Conservation (phyloP, 169 alveolate species). For the Plasmodium gallinaceum region DNA sequence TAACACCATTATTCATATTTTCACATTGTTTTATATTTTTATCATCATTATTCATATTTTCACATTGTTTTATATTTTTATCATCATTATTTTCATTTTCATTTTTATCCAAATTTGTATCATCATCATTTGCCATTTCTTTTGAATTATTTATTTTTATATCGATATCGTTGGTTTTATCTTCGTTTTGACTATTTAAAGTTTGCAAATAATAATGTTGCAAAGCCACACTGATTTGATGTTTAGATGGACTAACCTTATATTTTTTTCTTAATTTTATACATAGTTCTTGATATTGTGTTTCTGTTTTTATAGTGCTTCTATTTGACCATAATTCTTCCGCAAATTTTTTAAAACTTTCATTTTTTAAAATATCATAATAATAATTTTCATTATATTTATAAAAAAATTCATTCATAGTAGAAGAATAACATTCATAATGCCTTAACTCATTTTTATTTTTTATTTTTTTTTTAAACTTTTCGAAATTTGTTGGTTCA, state of each 20-base stretch:
- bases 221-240: slow-evolving; percentile 77
- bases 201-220: slow-evolving; percentile 69
- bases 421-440: slow-evolving; percentile 72
- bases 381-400: slow-evolving; percentile 70
- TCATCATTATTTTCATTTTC: neutral
- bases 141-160: neutral
- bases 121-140: neutral
- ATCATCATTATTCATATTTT: neutral
- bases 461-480: slow-evolving; percentile 70
- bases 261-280: slow-evolving; percentile 78
- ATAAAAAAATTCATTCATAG: slow-evolving; percentile 74
- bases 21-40: neutral
- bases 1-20: neutral
- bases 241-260: slow-evolving; percentile 85
- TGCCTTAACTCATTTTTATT: slow-evolving; percentile 74
- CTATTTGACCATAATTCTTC: slow-evolving; percentile 74
- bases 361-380: slow-evolving; percentile 73
- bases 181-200: slow-evolving; percentile 7
- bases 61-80: neutral
- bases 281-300: slow-evolving; percentile 58
- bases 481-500: slow-evolving; percentile 63
- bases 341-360: slow-evolving; percentile 55
- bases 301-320: slow-evolving; percentile 33
- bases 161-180: neutral
- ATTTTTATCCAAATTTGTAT: neutral